Base-by-base conservation (phyloP, 306 rosid species). In the Astragalus glycyphyllos region DNA sequence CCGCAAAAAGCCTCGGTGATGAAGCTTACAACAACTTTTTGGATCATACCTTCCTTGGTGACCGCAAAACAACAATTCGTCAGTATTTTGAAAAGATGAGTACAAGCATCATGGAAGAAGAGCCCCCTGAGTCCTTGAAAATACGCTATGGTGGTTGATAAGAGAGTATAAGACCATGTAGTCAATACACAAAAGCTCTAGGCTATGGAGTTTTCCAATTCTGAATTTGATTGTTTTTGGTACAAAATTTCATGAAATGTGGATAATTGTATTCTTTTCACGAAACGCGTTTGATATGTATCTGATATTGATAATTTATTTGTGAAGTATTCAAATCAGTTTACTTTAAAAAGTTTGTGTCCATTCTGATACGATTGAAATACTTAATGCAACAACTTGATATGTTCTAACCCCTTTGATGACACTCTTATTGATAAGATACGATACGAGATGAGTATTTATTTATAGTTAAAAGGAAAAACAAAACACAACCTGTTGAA, bases 61-160 rank as follows among this genome's bases (percentile, higher is more conserved):
- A 83, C 62, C 82, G 82, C 15, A 53, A 51, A 58, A 83, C 87
- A 59, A 80, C 72, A 59, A 77, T 80, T 15, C 84, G 80, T 5
- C 72, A 58, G 72, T 77, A 80, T 78, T 77, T 83, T 11, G 80
- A 73, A 61, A 73, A 73, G 40, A 68, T 68, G 37, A 77, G 76
- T 15, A 34, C 78, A 37, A 31, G 58, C 69, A 58, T 84, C 35
- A 68, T 80, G 80, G 82, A 83, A 3, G 82, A 77, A 73, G 78
- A 77, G 50, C 82, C 87, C 31, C 84, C 82, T 0, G 80, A 76
- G 56, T 80, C 78, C 51, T 51, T 80, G 49, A 84, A 73, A 77
- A 38, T 65, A 32, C 82, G 87, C 45, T 83, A 80, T 15, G 84
- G 84, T 2, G 87, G 87, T 73, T 77, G 63, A 73, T 61, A 13